Conservation (phyloP, 768 basidiomycete species). For the Boletus insuetus region DNA sequence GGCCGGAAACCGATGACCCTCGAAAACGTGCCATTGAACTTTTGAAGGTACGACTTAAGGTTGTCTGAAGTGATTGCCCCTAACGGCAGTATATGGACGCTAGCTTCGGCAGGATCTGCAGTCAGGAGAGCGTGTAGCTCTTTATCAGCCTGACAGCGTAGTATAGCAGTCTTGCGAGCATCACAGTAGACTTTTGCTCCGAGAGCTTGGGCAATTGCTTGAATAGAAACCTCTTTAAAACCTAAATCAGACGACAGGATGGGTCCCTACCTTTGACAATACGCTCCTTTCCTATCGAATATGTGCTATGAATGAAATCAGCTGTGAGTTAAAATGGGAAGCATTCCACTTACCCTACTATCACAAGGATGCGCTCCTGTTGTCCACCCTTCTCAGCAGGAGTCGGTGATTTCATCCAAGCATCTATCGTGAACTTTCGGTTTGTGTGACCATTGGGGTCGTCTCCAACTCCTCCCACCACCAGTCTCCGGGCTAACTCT, state of each 20-base stretch:
- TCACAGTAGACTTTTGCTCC: slow-evolving; percentile 88
- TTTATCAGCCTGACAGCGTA: slow-evolving; percentile 81
- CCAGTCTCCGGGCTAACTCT: slow-evolving; percentile 64
- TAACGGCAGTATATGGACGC: slow-evolving; percentile 86
- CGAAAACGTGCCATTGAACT: slow-evolving; percentile 67
- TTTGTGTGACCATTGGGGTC: slow-evolving; percentile 22
- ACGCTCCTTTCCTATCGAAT: slow-evolving; percentile 96
- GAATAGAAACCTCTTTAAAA: background rate
- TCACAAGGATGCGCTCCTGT: slow-evolving; percentile 50
- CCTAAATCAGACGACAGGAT: background rate
- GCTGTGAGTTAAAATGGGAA: background rate
- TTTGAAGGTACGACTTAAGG: slow-evolving; percentile 72
- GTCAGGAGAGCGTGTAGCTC: slow-evolving; percentile 81
- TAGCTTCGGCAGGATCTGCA: slow-evolving; percentile 67
- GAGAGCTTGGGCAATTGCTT: slow-evolving; percentile 84
- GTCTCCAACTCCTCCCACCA: slow-evolving; percentile 36
- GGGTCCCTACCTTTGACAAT: slow-evolving; percentile 79
- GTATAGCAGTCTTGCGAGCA: slow-evolving; percentile 72
- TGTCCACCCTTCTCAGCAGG: slow-evolving; percentile 28
- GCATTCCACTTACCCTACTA: slow-evolving; percentile 59
- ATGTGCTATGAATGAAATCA: slow-evolving; percentile 58
- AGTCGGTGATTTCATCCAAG: slow-evolving; percentile 44
- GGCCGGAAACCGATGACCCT: slow-evolving; percentile 83
- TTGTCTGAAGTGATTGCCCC: slow-evolving; percentile 71
- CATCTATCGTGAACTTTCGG: slow-evolving; percentile 42